Percentiles rank a stretch among this genome's conserved stretches.
Evolutionary conservation across 306 rosid genomes (phyloP).

Genomic region (Senna siamea): DNA sequence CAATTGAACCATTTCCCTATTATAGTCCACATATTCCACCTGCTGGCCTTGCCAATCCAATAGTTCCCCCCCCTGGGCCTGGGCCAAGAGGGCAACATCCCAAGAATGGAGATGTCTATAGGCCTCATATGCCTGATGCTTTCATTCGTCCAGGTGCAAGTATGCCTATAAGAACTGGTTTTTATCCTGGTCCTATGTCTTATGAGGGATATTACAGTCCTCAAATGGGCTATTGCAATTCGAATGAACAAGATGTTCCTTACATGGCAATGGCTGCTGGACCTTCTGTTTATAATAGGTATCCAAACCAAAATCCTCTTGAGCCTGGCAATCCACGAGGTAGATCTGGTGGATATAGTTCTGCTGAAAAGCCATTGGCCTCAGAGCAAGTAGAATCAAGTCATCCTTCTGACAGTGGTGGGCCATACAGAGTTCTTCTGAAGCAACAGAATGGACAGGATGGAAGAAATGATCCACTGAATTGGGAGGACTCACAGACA

Average conservation of each 20-base stretch:
- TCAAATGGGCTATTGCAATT: constrained; percentile 70
- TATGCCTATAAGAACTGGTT: constrained; percentile 85
- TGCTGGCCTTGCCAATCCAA: constrained; percentile 64
- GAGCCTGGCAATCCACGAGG: constrained; percentile 67
- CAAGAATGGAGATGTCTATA: constrained; percentile 79
- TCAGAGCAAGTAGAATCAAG: constrained; percentile 62
- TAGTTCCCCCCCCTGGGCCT: constrained; percentile 62
- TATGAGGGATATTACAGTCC: constrained; percentile 78
- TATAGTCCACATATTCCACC: constrained; percentile 75
- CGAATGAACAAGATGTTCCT: constrained; percentile 76
- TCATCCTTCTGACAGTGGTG: constrained; percentile 61
- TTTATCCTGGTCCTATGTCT: constrained; percentile 75
- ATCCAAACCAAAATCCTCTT: constrained; percentile 59
- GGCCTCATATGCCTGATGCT: constrained; percentile 84
- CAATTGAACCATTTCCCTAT: constrained; percentile 83
- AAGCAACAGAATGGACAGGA: constrained; percentile 71
- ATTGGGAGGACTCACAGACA: constrained; percentile 52
- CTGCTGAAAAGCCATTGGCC: constrained; percentile 51
- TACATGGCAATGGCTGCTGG: constrained; percentile 74
- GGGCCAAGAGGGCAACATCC: constrained; percentile 74
- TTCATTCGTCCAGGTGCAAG: constrained; percentile 65
- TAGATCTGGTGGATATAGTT: constrained; percentile 60
- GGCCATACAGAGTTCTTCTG: constrained; percentile 85
- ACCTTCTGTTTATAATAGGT: constrained; percentile 66
- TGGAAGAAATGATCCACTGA: constrained; percentile 61